Conservation (phyloP, 768 basidiomycete genomes). For the Exsudoporus frostii region DNA sequence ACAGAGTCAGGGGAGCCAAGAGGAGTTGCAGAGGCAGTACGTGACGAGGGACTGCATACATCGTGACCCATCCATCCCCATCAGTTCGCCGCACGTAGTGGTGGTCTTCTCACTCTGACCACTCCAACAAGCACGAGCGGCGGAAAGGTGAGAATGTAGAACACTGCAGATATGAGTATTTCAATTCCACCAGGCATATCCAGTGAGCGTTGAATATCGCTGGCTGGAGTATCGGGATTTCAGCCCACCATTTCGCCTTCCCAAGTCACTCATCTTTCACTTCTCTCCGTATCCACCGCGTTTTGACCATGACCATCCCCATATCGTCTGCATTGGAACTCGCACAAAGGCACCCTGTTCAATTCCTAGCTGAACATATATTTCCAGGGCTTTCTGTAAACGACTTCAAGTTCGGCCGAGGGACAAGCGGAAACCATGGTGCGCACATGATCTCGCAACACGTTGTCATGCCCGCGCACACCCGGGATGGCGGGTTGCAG, state of each 20-base stretch:
- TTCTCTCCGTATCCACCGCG: neutral
- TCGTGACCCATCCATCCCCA: too few species aligned
- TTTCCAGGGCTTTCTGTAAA: neutral
- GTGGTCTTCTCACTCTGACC: too few species aligned
- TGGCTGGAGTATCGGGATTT: neutral
- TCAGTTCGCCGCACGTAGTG: too few species aligned
- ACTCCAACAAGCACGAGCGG: neutral
- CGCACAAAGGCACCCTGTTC: neutral
- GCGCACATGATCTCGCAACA: constrained; percentile 8
- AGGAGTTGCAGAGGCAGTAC: too few species aligned
- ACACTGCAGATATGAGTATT: neutral
- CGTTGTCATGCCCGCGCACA: neutral
- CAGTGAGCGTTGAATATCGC: neutral
- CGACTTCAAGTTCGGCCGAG: constrained; percentile 3
- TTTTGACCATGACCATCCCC: neutral
- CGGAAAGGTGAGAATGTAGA: neutral
- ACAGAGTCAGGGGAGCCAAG: too few species aligned
- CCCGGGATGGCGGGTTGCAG: neutral
- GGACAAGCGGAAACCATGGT: neutral
- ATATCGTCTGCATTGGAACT: neutral
- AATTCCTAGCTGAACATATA: neutral
- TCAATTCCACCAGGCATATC: neutral
- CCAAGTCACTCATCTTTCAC: neutral
- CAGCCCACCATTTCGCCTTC: neutral
- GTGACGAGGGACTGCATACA: too few species aligned